These are phyloP conservation scores for Cladosporium phlei DNA, from an alignment of 2,329 filamentous ascomycete genomes.

Conservation along the genomic window DNA sequence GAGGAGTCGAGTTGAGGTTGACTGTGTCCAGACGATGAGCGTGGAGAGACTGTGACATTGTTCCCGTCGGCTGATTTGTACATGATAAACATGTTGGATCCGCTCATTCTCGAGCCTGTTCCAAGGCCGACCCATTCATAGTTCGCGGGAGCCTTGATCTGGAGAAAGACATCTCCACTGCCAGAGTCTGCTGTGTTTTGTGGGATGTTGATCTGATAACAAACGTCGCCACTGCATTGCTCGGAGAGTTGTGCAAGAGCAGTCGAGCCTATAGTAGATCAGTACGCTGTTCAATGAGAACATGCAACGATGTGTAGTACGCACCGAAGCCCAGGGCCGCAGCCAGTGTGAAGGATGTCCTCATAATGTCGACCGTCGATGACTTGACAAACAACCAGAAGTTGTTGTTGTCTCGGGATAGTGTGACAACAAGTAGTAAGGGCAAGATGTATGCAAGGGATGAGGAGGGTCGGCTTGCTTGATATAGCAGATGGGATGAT, in stretches of 20 bases:
- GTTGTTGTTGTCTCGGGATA: too few relatives aligned
- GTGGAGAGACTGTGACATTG: slow-evolving; percentile 56
- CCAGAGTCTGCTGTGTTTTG: slow-evolving; percentile 47
- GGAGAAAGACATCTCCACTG: slow-evolving; percentile 54
- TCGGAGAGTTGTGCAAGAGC: slow-evolving; percentile 18
- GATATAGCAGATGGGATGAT: slow-evolving; percentile 3
- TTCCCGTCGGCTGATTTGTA: slow-evolving; percentile 49
- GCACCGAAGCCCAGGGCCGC: slow-evolving; percentile 15
- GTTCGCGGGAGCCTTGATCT: slow-evolving; percentile 49
- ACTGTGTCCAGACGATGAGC: slow-evolving; percentile 42
- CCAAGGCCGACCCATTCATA: slow-evolving; percentile 54
- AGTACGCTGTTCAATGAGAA: too few relatives aligned
- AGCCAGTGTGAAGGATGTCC: slow-evolving; percentile 4
- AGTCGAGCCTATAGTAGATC: slow-evolving; percentile 20
- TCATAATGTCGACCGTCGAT: slow-evolving; percentile 9
- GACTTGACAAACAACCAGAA: neutral
- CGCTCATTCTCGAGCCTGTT: slow-evolving; percentile 51
- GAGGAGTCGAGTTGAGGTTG: slow-evolving; percentile 40
- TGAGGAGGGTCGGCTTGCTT: neutral
- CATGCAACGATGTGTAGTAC: neutral
- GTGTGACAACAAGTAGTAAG: neutral
- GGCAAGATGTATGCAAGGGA: neutral
- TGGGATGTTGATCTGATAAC: slow-evolving; percentile 53
- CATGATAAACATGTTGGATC: slow-evolving; percentile 56
- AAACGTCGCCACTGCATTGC: slow-evolving; percentile 30